Evolutionary conservation across 768 basidiomycete genomes (phyloP).

Genomic region (Psilocybe cyanescens): DNA sequence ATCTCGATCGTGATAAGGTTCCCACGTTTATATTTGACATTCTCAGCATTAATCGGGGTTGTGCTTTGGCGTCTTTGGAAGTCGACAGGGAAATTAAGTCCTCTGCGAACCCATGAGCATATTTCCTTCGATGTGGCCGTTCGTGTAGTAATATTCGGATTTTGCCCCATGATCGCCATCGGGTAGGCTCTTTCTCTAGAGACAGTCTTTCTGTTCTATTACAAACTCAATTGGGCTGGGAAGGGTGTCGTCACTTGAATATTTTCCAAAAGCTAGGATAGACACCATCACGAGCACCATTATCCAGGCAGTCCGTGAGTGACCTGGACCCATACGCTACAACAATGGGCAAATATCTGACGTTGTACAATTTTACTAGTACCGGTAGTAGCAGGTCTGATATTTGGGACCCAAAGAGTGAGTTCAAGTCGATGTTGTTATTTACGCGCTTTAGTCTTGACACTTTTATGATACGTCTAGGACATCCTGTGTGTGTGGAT

Average conservation of each 20-base stretch:
- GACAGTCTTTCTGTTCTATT: neutral
- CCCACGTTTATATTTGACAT: neutral
- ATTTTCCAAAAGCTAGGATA: neutral
- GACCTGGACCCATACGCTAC: no score
- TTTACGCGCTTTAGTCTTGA: neutral
- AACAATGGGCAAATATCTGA: neutral
- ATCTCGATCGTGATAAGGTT: neutral
- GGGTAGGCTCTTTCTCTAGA: neutral
- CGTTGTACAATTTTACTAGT: conserved; percentile 1
- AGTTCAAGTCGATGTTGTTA: neutral
- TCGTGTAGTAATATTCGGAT: conserved; percentile 7
- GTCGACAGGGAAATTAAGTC: conserved; percentile 1
- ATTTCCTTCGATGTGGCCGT: neutral
- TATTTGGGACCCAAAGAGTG: conserved; percentile 18
- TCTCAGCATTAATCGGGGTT: neutral
- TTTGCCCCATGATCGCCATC: conserved; percentile 4
- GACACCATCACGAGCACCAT: neutral
- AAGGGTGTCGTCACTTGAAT: neutral
- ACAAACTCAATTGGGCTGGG: neutral
- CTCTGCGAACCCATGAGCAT: neutral
- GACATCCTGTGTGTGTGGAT: conserved; percentile 18
- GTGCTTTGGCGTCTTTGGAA: conserved; percentile 3
- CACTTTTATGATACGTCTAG: neutral
- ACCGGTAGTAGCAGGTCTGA: conserved; percentile 7
- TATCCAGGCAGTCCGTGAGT: conserved; percentile 3